Base-by-base conservation (phyloP, 2,329 filamentous ascomycete genomes). In the Fusarium chaquense region DNA sequence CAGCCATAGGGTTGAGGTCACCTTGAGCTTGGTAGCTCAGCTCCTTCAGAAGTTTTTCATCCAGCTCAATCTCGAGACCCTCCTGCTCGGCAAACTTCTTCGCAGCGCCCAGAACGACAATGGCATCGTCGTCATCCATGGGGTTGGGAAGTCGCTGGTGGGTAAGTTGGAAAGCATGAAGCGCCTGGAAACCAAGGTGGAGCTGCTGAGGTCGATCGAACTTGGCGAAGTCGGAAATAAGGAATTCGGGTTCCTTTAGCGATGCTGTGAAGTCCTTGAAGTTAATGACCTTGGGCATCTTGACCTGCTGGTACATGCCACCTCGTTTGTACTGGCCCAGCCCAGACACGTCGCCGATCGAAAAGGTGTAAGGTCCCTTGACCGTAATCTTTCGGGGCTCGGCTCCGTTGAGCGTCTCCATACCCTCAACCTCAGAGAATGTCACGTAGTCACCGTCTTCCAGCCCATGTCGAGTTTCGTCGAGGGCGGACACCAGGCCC, bases 361-460 rank as follows among this genome's bases (percentile, higher is more conserved):
- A 96, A 82, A 99, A 99, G 11, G 94, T 97, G 80, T 98, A 99
- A 5, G 96, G 96, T 1, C 93, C 96, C 83, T 97, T 98, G 51
- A 98, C 94, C 6, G 91, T 93, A 66, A 99, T 89, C 83, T 98
- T 97, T 72, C 93, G 90, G 51, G 96, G 95, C 67, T 93, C 92
- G 45, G 89, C 87, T 73, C 88, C 88, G 79, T 99, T 99, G 67
- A 99, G 81, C 8, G 81, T 89, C 66, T 97, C 94, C 92, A 99
- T 93, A 24, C 96, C 96, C 83, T 96, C 90, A 24, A 99, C 79
- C 79, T 99, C 96, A 4, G 93, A 91, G 79, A 99, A 99, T 11
- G 93, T 97, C 58, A 99, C 94, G 78, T 91, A 97, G 79, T 99
- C 96, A 24, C 95, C 96, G 84, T 99, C 96, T 80, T 98, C 94